Evolutionary conservation across 805 yeast species (phyloP), one percentile per base, ranked within the genome.

Genomic region (Candida dajiaensis): DNA sequence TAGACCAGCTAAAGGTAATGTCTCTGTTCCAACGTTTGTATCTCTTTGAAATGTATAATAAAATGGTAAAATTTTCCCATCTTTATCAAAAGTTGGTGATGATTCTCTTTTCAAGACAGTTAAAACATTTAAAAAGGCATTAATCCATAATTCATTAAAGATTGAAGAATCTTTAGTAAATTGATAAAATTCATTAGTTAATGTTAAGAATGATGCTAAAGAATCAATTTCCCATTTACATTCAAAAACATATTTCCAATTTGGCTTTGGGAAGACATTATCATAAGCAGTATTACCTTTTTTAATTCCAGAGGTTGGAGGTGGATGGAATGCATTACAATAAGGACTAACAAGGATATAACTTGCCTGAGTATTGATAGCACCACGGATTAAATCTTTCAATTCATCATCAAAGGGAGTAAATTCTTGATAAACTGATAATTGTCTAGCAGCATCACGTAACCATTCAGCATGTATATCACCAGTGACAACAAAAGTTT

Each of bases 401-500:
- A 89, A 68, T 2, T 54, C 48, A 1, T 61, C 52, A 56, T 88
- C 94, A 44, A 73, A 58, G 36, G 66, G 66, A 13, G 81, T 65
- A 20, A 87, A 70, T 8, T 79, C 78, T 55, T 83, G 81, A 62
- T 88, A 89, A 2, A 85, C 86, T 4, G 87, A 76, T 41, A 89
- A 66, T 59, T 89, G 97, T 54, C 94, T 70, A 0, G 95, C 87
- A 1, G 95, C 81, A 63, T 89, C 97, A 44, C 97, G 67, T 42
- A 89, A 68, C 97, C 97, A 89, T 64, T 89, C 96, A 2, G 96
- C 96, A 62, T 87, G 89, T 46, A 89, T 89, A 59, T 89, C 97
- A 10, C 97, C 97, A 0, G 97, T 89, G 28, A 88, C 92, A 1
- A 89, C 77, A 64, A 89, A 89, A 1, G 95, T 72, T 50, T 80